A percentile compares a stretch with the other conserved stretches of the same genome.
These are phyloP conservation scores for Rubia tinctorum DNA, from an alignment of 305 asterid genomes.

Conservation along the genomic window DNA sequence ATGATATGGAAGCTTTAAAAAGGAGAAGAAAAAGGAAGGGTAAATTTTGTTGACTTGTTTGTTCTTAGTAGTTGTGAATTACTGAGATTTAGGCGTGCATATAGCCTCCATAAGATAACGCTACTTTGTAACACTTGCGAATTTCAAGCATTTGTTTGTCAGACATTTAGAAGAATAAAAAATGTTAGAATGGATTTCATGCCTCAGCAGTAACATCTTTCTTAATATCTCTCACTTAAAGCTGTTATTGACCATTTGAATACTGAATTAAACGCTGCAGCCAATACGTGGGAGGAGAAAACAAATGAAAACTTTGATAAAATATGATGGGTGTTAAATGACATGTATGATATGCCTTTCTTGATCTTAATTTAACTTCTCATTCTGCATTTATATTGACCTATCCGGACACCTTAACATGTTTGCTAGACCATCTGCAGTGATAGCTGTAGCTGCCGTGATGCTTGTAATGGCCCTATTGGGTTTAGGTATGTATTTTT, in stretches of 20 bases:
- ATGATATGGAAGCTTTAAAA: neutral
- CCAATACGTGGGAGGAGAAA: constrained; percentile 60
- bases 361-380: neutral
- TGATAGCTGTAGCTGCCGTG: constrained; percentile 65
- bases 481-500: constrained; percentile 71
- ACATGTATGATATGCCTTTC: constrained; percentile 55
- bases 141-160: neutral
- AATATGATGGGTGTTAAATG: constrained; percentile 56
- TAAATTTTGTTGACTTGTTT: neutral
- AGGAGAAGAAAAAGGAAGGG: neutral
- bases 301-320: constrained; percentile 64
- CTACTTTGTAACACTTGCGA: too few species aligned
- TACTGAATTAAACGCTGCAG: constrained; percentile 62
- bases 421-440: constrained; percentile 60
- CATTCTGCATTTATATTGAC: constrained; percentile 11
- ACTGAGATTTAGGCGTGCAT: neutral
- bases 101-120: neutral
- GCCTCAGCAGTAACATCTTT: too few species aligned
- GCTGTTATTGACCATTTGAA: constrained; percentile 69
- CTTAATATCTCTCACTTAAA: constrained; percentile 6
- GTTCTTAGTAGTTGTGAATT: neutral
- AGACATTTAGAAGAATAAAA: too few species aligned
- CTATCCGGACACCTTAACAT: constrained; percentile 18
- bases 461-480: constrained; percentile 77
- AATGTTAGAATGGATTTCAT: too few species aligned